Conservation (phyloP, 257 asterid species). For the Scutellaria baicalensis region DNA sequence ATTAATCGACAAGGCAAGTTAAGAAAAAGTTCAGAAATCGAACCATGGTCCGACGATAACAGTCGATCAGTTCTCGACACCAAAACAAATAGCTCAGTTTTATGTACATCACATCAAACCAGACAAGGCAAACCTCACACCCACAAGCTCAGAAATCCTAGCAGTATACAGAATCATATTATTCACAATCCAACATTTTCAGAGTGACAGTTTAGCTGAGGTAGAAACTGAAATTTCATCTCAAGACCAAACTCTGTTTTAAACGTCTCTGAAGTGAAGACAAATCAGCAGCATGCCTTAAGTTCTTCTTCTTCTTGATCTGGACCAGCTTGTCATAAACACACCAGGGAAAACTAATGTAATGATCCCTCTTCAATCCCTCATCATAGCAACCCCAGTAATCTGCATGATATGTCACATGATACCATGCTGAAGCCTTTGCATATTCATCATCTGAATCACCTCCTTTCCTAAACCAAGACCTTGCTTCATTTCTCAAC, state of each 20-base stretch:
- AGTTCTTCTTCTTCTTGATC: constrained; percentile 49
- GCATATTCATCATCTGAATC: constrained; percentile 44
- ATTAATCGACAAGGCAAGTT: too few species aligned
- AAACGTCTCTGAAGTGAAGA: constrained; percentile 23
- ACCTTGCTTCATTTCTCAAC: constrained; percentile 65
- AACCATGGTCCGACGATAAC: background rate
- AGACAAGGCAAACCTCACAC: too few species aligned
- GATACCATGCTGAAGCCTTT: constrained; percentile 91
- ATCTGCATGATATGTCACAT: constrained; percentile 60
- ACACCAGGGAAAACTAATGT: constrained; percentile 86
- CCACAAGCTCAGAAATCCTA: too few species aligned
- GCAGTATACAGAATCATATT: too few species aligned
- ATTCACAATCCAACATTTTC: background rate
- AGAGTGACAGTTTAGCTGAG: background rate
- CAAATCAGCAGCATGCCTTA: constrained; percentile 12
- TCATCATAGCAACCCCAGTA: constrained; percentile 61
- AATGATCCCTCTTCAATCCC: constrained; percentile 57
- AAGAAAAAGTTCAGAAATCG: too few species aligned
- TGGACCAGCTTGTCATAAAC: constrained; percentile 56
- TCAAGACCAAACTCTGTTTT: constrained; percentile 5
- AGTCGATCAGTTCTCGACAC: background rate
- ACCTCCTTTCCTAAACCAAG: constrained; percentile 57
- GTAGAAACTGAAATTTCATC: constrained; percentile 7
- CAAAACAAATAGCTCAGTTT: background rate
- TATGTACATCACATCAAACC: background rate